Conservation (phyloP, 78 protist genomes). For the Cyanophora paradoxa region DNA sequence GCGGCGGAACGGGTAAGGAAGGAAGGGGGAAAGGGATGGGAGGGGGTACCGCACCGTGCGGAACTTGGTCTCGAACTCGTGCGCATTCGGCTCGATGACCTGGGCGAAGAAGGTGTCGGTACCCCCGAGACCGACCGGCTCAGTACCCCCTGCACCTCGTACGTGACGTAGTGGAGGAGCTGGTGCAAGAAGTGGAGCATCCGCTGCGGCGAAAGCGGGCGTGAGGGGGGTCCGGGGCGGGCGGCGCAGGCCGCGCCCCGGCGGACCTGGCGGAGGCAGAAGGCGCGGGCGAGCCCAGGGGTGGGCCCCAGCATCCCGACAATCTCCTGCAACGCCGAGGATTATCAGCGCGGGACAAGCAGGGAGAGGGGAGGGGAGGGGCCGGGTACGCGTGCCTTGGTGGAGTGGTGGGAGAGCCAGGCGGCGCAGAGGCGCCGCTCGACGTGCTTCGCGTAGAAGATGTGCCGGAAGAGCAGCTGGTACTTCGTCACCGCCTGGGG, state of each 20-base stretch:
- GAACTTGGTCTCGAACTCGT: background rate
- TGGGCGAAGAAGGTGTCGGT: background rate
- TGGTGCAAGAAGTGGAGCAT: slow-evolving; percentile 76
- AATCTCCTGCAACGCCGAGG: no score
- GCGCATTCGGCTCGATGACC: slow-evolving; percentile 72
- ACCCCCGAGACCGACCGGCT: background rate
- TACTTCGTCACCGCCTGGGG: no score
- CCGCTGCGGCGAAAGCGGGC: slow-evolving; percentile 48
- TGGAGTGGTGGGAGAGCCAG: slow-evolving; percentile 49
- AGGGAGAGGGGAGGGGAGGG: background rate
- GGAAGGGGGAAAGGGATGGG: no score
- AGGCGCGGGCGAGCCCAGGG: no score
- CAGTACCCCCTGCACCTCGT: slow-evolving; percentile 49
- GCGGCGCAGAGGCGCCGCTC: slow-evolving; percentile 46
- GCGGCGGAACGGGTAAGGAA: no score
- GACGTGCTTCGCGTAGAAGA: slow-evolving; percentile 41
- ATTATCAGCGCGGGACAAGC: no score
- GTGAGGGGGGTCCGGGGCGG: background rate
- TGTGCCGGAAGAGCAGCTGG: slow-evolving; percentile 69
- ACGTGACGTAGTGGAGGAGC: slow-evolving; percentile 53
- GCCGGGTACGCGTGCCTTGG: background rate
- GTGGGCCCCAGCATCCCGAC: no score
- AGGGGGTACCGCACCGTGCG: no score
- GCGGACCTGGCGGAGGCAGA: background rate
- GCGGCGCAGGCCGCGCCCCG: background rate